phyloP scores from a whole-genome alignment of 495 filamentous ascomycete genomes.

The Xylaria cubensis region DNA sequence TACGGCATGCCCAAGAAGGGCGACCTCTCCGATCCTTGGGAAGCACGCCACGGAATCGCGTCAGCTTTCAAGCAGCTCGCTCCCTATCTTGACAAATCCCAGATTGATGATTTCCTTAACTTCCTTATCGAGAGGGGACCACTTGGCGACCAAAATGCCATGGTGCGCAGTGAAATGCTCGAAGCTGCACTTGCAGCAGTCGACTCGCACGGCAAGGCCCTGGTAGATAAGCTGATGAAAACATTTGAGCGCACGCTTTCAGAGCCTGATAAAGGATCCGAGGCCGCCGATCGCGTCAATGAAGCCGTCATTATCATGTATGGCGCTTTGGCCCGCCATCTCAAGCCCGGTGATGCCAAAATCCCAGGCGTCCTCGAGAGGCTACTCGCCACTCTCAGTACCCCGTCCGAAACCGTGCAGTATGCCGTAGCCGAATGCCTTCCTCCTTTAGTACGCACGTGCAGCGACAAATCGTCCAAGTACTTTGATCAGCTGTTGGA shows the following conservation, averaged over 20 bases:
- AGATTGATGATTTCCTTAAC: slow-evolving; percentile 76
- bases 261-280: slow-evolving; percentile 76
- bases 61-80: slow-evolving; percentile 84
- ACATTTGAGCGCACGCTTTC: slow-evolving; percentile 86
- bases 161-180: slow-evolving; percentile 88
- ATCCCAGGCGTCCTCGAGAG: slow-evolving; percentile 84
- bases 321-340: slow-evolving; percentile 86
- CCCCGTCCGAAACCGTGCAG: slow-evolving; percentile 96
- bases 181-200: slow-evolving; percentile 86
- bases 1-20: slow-evolving; percentile 91
- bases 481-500: slow-evolving; percentile 85
- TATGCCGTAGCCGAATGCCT: slow-evolving; percentile 94
- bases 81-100: slow-evolving; percentile 65
- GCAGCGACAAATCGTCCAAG: slow-evolving; percentile 72
- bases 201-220: slow-evolving; percentile 73
- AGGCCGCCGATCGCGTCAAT: slow-evolving; percentile 83
- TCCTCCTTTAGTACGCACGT: slow-evolving; percentile 84
- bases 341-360: slow-evolving; percentile 81
- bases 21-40: slow-evolving; percentile 87
- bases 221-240: slow-evolving; percentile 90
- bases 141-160: slow-evolving; percentile 75
- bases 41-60: slow-evolving; percentile 84
- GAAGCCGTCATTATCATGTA: slow-evolving; percentile 98
- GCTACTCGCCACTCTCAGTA: slow-evolving; percentile 83
- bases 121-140: slow-evolving; percentile 88